Base-by-base conservation (phyloP, 345 rosid genomes). In the Populus deltoides region DNA sequence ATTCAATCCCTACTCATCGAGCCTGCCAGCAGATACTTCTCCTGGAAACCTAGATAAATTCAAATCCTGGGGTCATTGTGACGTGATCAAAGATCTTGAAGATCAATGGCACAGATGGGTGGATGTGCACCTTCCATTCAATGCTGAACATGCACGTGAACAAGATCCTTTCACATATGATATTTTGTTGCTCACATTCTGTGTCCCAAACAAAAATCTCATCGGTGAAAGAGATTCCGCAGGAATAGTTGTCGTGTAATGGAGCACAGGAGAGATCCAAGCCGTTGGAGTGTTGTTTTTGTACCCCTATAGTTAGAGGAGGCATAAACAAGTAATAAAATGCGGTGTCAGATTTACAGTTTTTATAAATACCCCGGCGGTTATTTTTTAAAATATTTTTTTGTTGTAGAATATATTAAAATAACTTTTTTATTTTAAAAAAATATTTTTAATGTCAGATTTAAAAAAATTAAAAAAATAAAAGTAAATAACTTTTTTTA, bases 201-300 rank as follows among this genome's bases (percentile, higher is more conserved):
- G 24, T 20, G 59, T 22, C 9, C 59, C 59, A 7, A 2, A 45
- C 2, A 27, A 25, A 15, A 70, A 25, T n/a, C 11, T 27, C 36
- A 13, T 73, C 12, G 62, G 20, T 8, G 16, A 0, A 10, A 41
- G 63, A 79, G 82, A 79, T 36, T 68, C 77, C 49, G 2, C 31
- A 8, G 74, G 82, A 74, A 74, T 68, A 31, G 53, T 68, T 59
- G 81, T 74, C 81, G 68, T 74, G 10, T 51, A 39, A 57, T 57
- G 45, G 45, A 41, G 45, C 3, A 10, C 45, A 41, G 51, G 45
- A 71, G 24, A 71, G 49, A 70, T 70, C 27, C 17, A 31, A 6
- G 59, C 35, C 35, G 6, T 70, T 45, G 0, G 35, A 4, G 25
- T 35, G 18, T 67, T 66, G 68, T 31, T 16, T 33, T 66, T 31